Percentiles rank a stretch among this genome's conserved stretches.
Conservation (phyloP, 2,329 filamentous ascomycete genomes). For the Drechslerella coelobrocha region DNA sequence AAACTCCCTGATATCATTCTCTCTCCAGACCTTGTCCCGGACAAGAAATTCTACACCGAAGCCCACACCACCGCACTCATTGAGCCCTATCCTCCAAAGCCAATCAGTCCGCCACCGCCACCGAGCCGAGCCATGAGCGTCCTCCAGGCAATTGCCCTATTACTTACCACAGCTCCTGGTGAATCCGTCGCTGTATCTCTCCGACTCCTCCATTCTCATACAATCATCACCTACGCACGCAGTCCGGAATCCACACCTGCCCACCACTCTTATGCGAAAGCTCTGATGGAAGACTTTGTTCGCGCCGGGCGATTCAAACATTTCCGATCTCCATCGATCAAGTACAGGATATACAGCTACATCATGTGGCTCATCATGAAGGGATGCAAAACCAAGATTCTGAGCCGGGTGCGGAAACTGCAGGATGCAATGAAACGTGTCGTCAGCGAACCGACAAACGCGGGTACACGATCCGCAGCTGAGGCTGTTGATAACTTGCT, state of each 20-base stretch:
- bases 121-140: background rate
- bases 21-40: background rate
- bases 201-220: background rate
- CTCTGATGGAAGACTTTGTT: background rate
- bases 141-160: slow-evolving; percentile 3
- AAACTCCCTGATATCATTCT: background rate
- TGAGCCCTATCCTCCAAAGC: background rate
- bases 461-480: background rate
- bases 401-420: slow-evolving; percentile 4
- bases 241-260: background rate
- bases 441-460: background rate
- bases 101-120: background rate
- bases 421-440: background rate
- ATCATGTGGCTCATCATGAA: background rate
- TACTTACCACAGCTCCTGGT: slow-evolving; percentile 7
- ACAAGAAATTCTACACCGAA: slow-evolving; percentile 3
- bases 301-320: background rate
- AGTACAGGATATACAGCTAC: background rate
- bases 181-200: slow-evolving; percentile 5
- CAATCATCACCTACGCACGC: slow-evolving; percentile 5
- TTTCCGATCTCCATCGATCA: too few relatives aligned
- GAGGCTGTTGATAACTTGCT: background rate
- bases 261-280: background rate
- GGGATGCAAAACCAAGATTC: background rate
- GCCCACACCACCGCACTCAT: slow-evolving; percentile 4